phyloP scores from a whole-genome alignment of 2,329 filamentous ascomycete species.

The Penicillium sp. region DNA sequence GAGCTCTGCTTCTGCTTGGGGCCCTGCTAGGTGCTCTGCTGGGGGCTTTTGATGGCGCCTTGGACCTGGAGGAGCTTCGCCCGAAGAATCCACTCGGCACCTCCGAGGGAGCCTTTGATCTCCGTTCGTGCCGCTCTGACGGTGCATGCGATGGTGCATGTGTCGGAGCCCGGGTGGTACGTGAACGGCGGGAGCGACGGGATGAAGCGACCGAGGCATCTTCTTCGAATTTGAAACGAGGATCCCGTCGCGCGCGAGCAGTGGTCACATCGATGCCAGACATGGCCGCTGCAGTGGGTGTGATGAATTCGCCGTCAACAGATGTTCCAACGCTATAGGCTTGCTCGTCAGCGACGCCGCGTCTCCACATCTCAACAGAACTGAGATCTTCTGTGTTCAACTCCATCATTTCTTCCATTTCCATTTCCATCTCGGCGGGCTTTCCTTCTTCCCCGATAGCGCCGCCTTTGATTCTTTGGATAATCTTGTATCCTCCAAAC shows the following conservation, averaged over 20 bases:
- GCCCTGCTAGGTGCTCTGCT: constrained; percentile 17
- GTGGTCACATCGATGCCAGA: constrained; percentile 43
- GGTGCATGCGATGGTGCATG: constrained; percentile 18
- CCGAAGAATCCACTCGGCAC: constrained; percentile 23
- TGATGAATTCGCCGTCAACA: constrained; percentile 66
- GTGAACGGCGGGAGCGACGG: constrained; percentile 36
- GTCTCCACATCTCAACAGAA: constrained; percentile 61
- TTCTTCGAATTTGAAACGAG: constrained; percentile 37
- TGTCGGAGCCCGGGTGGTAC: constrained; percentile 18
- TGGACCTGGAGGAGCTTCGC: constrained; percentile 20
- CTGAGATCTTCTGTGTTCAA: constrained; percentile 51
- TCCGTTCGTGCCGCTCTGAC: constrained; percentile 17
- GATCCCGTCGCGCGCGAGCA: constrained; percentile 30
- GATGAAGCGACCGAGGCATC: constrained; percentile 36
- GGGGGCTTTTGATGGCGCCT: constrained; percentile 21
- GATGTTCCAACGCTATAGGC: constrained; percentile 56
- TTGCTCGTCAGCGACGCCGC: constrained; percentile 60
- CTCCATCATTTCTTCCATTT: constrained; percentile 58
- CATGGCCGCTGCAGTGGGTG: constrained; percentile 54
- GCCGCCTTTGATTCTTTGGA: constrained; percentile 70
- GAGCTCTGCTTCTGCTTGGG: constrained; percentile 9
- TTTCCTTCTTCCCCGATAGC: constrained; percentile 13
- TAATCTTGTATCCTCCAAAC: constrained; percentile 95
- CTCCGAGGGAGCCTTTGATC: constrained; percentile 18
- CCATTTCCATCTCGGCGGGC: constrained; percentile 15